phyloP scores from a whole-genome alignment of 192 early-diverging fungal genomes.

The Backusella circina region DNA sequence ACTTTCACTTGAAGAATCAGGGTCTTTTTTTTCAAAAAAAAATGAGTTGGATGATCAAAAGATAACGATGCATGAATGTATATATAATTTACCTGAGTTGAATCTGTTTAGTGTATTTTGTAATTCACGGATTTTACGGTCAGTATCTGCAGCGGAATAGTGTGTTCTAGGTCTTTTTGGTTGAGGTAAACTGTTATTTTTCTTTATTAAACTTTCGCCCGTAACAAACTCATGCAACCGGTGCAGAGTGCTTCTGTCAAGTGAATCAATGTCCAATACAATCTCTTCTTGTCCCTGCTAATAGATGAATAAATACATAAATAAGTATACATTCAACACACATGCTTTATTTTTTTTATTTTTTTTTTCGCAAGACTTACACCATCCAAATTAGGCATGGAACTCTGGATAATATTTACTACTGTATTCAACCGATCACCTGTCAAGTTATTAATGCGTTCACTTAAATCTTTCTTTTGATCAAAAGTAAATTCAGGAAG shows the following conservation, averaged over 20 bases:
- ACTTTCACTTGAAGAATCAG: slow-evolving; percentile 46
- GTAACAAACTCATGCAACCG: slow-evolving; percentile 85
- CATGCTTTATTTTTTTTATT: no score
- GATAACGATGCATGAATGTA: neutral
- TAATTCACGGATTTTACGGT: slow-evolving; percentile 39
- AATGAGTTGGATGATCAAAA: neutral
- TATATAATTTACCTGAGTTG: neutral
- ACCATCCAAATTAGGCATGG: slow-evolving; percentile 48
- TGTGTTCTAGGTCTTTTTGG: slow-evolving; percentile 42
- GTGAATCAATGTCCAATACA: slow-evolving; percentile 89
- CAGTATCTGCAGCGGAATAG: slow-evolving; percentile 46
- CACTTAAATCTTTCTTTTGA: slow-evolving; percentile 78
- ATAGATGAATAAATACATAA: neutral
- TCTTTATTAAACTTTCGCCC: slow-evolving; percentile 32
- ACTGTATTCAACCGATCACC: slow-evolving; percentile 58
- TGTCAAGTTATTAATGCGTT: slow-evolving; percentile 54
- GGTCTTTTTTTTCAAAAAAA: slow-evolving; percentile 14
- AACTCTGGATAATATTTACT: slow-evolving; percentile 64
- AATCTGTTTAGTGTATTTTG: slow-evolving; percentile 48
- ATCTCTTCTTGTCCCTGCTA: slow-evolving; percentile 71
- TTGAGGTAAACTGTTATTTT: slow-evolving; percentile 39
- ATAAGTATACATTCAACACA: neutral
- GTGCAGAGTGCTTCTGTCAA: slow-evolving; percentile 76
- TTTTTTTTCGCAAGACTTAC: slow-evolving; percentile 39
- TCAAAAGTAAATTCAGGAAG: slow-evolving; percentile 62